A percentile compares a stretch with the other conserved stretches of the same genome.
Evolutionary conservation across 2,329 filamentous ascomycete species (phyloP).

Genomic region (Fusarium robinianum): DNA sequence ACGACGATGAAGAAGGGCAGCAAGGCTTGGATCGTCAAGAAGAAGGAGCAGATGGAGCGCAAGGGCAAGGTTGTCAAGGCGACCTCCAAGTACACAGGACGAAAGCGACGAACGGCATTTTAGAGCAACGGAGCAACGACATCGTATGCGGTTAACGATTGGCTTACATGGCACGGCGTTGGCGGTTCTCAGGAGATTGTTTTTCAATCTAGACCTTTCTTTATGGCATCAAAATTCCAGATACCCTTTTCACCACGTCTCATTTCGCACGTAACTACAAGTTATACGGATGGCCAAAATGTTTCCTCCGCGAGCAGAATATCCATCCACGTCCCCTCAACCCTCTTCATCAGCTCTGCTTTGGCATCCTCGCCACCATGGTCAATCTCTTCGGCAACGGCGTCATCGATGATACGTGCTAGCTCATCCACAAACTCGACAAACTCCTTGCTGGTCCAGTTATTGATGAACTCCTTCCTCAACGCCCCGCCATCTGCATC

Average conservation of each 20-base stretch:
- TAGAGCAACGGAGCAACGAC: slow-evolving; percentile 49
- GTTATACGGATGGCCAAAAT: slow-evolving; percentile 57
- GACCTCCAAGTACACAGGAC: slow-evolving; percentile 89
- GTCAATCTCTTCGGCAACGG: slow-evolving; percentile 48
- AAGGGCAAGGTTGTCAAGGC: slow-evolving; percentile 95
- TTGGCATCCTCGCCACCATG: slow-evolving; percentile 39
- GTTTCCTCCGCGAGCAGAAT: slow-evolving; percentile 60
- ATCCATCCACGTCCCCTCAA: slow-evolving; percentile 51
- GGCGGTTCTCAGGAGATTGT: slow-evolving; percentile 27
- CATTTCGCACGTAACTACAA: neutral
- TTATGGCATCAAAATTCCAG: slow-evolving; percentile 19
- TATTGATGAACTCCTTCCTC: slow-evolving; percentile 67
- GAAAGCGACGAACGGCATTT: slow-evolving; percentile 81
- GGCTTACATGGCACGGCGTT: slow-evolving; percentile 41
- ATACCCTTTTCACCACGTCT: slow-evolving; percentile 24
- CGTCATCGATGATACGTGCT: slow-evolving; percentile 58
- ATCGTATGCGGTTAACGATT: slow-evolving; percentile 11
- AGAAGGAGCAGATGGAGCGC: slow-evolving; percentile 90
- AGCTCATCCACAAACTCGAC: slow-evolving; percentile 60
- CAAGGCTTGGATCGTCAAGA: slow-evolving; percentile 81
- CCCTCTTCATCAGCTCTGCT: slow-evolving; percentile 43
- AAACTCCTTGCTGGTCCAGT: slow-evolving; percentile 69
- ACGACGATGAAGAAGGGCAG: slow-evolving; percentile 75
- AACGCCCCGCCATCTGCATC: slow-evolving; percentile 69
- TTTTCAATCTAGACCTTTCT: slow-evolving; percentile 23